Conservation (phyloP, 495 filamentous ascomycete species). For the Hyaloscypha variabilis region DNA sequence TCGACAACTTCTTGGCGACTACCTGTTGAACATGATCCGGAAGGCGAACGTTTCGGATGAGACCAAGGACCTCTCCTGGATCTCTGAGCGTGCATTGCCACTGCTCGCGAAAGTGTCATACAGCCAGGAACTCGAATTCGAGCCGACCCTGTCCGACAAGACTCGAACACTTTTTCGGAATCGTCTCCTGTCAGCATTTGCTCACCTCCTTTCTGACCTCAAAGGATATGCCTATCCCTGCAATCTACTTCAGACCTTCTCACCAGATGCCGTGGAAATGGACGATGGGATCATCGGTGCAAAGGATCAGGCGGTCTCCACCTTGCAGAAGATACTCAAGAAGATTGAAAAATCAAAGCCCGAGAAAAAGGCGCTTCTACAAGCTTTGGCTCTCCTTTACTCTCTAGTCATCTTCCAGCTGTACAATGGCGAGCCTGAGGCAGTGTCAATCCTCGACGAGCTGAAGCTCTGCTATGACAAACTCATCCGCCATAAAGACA, state of each 20-base stretch:
- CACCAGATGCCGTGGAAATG: constrained; percentile 58
- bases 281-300: constrained; percentile 62
- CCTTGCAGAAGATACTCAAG: constrained; percentile 69
- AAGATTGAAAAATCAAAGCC: constrained; percentile 46
- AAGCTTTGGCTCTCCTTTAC: constrained; percentile 79
- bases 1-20: constrained; percentile 54
- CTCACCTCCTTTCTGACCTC: constrained; percentile 67
- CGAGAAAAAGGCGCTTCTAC: constrained; percentile 42
- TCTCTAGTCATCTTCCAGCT: constrained; percentile 84
- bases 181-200: constrained; percentile 63
- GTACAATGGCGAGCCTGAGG: constrained; percentile 87
- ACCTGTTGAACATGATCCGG: constrained; percentile 49
- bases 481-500: constrained; percentile 51
- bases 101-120: constrained; percentile 52
- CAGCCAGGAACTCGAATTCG: constrained; percentile 44
- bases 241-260: constrained; percentile 46
- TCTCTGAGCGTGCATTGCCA: constrained; percentile 42
- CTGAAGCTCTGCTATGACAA: constrained; percentile 72
- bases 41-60: constrained; percentile 28
- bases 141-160: constrained; percentile 53
- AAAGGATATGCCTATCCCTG: constrained; percentile 55
- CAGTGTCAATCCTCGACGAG: constrained; percentile 74
- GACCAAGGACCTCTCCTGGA: constrained; percentile 32
- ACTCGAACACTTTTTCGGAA: constrained; percentile 71
- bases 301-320: constrained; percentile 63